A percentile compares a stretch with the other conserved stretches of the same genome.
Evolutionary conservation across 768 basidiomycete species (phyloP).

Genomic region (Gyrodon lividus): DNA sequence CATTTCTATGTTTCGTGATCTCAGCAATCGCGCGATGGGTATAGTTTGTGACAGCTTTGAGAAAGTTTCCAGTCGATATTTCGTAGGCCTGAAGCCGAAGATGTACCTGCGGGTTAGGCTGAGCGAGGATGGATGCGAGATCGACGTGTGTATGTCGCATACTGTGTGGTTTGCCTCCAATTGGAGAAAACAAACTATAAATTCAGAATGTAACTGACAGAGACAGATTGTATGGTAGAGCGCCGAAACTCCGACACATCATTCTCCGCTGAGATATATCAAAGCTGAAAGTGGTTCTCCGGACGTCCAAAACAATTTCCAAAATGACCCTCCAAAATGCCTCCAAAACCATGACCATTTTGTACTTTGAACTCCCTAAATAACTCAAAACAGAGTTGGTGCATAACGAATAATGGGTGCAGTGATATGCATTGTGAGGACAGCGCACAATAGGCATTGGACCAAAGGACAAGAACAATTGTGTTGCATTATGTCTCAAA

Average conservation of each 20-base stretch:
- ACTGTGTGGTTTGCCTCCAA: not conserved
- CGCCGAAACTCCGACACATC: too few relatives aligned
- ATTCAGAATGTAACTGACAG: too few relatives aligned
- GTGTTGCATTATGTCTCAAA: not conserved
- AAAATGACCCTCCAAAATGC: too few relatives aligned
- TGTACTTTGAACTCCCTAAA: too few relatives aligned
- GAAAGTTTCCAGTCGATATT: conserved; percentile 65
- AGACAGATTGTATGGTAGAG: too few relatives aligned
- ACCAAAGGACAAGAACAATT: not conserved
- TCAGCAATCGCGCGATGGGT: conserved; percentile 68
- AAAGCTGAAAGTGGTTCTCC: too few relatives aligned
- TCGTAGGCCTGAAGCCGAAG: conserved; percentile 61
- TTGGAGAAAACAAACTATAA: too few relatives aligned
- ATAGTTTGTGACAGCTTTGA: conserved; percentile 70
- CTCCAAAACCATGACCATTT: too few relatives aligned
- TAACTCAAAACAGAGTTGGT: not conserved
- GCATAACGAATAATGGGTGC: not conserved
- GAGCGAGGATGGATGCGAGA: conserved; percentile 53
- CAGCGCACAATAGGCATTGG: not conserved
- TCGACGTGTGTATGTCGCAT: conserved; percentile 53
- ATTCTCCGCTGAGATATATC: too few relatives aligned
- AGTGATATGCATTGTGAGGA: not conserved
- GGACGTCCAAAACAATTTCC: too few relatives aligned
- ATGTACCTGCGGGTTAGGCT: conserved; percentile 61
- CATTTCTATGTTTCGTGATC: conserved; percentile 64